Conservation (phyloP, 192 early-diverging fungal species). For the Diversispora epigaea region DNA sequence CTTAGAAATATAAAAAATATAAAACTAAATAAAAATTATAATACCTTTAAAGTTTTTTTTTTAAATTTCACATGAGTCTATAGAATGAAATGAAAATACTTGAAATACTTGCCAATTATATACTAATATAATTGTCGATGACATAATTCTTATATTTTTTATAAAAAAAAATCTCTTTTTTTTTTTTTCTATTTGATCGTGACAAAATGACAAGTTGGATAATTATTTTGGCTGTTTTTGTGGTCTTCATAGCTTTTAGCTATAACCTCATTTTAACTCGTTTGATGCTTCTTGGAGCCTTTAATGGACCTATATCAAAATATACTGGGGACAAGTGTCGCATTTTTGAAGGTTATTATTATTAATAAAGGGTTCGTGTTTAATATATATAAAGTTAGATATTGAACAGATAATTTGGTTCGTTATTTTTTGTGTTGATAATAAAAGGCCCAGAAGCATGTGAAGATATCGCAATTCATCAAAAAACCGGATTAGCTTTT, state of each 20-base stretch:
- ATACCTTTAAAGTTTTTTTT: too few relatives aligned
- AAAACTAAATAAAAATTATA: too few relatives aligned
- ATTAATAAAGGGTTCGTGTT: too few relatives aligned
- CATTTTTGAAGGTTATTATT: neutral
- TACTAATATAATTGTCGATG: too few relatives aligned
- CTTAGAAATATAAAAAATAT: too few relatives aligned
- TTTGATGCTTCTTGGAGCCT: neutral
- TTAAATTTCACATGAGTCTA: too few relatives aligned
- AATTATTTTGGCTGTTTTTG: neutral
- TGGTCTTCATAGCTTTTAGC: neutral
- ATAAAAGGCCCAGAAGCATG: slow-evolving; percentile 47
- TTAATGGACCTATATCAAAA: neutral
- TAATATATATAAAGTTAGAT: neutral
- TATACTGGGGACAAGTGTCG: neutral
- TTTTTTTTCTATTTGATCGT: too few relatives aligned
- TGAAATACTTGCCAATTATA: too few relatives aligned
- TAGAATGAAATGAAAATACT: too few relatives aligned
- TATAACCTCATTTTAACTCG: neutral
- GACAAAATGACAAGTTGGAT: neutral
- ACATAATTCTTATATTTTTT: too few relatives aligned
- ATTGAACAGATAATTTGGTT: neutral
- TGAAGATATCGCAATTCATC: slow-evolving; percentile 59
- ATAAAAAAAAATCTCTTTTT: too few relatives aligned
- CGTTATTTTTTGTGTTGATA: neutral
- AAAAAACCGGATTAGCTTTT: slow-evolving; percentile 52